Evolutionary conservation across 148 eudicot genomes (phyloP), one percentile per base, ranked within the genome.

Genomic region (Fagopyrum esculentum): DNA sequence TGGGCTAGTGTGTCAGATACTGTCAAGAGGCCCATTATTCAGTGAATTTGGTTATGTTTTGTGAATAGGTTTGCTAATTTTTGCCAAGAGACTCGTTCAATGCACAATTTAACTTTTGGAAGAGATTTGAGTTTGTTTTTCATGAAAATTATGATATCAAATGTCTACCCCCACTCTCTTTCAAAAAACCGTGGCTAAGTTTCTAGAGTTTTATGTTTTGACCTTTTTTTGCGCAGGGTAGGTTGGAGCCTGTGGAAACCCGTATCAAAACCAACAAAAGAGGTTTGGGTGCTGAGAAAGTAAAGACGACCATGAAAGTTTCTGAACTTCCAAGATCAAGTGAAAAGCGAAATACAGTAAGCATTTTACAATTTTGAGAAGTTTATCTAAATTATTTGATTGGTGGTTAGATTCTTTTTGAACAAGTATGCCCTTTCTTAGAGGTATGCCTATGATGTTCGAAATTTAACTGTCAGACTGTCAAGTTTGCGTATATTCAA

Each of bases 181-280:
- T 47, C 51, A 22, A 45, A 69, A 64, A 64, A 64, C 13, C 6
- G 40, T 22, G 12, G 40, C 9, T 49, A 72, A 60, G 44, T 9
- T 40, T 35, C 4, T 40, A 15, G 16, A 30, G 43, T 70, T 79
- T 74, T 55, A 76, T 56, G 73, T 73, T 57, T 50, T 54, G 48
- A 64, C 44, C 52, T n/a, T 78, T 50, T 47, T 77, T 77, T 63
- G 59, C 75, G 82, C 87, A 93, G 97, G 97, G 98, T 71, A 85
- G 98, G 75, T 81, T 91, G 83, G 97, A 93, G 81, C 98, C 98
- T 69, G 71, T 93, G 71, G 81, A 85, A 76, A 78, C 97, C 71
- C 72, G 77, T 76, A 40, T 86, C 19, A 89, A 87, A 82, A 91
- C 82, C 78, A 89, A 91, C 77, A 91, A 88, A 81, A 81, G 85